phyloP scores from a whole-genome alignment of 805 yeast genomes.

The Kluyveromyces nonfermentans region DNA sequence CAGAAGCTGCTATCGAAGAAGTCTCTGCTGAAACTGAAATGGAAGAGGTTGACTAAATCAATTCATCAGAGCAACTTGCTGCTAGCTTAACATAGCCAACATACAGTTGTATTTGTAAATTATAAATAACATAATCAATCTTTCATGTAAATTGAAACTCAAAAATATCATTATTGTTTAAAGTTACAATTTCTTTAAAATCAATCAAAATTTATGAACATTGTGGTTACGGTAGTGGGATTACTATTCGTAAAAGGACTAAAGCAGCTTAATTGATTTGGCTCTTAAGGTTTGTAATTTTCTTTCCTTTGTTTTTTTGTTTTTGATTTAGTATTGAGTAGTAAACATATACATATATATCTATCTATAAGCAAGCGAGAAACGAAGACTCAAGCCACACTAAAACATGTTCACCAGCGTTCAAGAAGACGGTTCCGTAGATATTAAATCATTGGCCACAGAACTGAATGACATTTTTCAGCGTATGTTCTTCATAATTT shows the following conservation, averaged over 20 bases:
- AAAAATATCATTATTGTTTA: too few relatives aligned
- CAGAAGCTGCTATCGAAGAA: constrained; percentile 42
- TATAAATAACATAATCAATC: neutral
- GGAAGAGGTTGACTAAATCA: constrained; percentile 93
- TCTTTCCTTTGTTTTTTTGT: too few relatives aligned
- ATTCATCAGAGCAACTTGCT: neutral
- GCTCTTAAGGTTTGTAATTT: too few relatives aligned
- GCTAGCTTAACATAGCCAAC: neutral
- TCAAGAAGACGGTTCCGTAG: neutral
- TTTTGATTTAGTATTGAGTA: too few relatives aligned
- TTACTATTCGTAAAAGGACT: too few relatives aligned
- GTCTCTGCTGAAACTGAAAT: constrained; percentile 85
- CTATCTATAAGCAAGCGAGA: neutral
- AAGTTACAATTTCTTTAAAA: too few relatives aligned
- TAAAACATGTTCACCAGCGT: neutral
- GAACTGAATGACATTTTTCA: neutral
- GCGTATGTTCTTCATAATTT: neutral
- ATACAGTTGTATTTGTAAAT: neutral
- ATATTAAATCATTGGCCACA: neutral
- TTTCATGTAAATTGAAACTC: neutral
- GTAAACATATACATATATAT: too few relatives aligned
- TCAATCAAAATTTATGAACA: too few relatives aligned
- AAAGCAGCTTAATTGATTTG: too few relatives aligned
- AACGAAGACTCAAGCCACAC: neutral
- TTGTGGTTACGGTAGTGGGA: too few relatives aligned